Evolutionary conservation across 176 grass and related monocot genomes (phyloP).

Genomic region (Stipa capillata): DNA sequence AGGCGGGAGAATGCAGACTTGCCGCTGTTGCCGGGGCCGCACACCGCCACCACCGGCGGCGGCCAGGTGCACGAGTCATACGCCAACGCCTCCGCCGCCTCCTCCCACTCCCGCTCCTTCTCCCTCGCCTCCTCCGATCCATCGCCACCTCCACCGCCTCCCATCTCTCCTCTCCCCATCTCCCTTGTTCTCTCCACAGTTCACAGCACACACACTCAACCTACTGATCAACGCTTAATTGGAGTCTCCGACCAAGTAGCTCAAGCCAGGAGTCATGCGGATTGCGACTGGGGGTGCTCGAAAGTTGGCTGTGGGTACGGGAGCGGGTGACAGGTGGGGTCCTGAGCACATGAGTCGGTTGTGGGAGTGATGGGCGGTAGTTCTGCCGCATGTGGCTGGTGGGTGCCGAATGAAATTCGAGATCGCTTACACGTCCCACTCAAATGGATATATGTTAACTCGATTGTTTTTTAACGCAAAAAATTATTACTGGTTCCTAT

Average conservation of each 20-base stretch:
- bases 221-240: neutral
- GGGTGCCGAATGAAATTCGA: no score
- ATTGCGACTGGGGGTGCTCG: neutral
- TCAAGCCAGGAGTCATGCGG: neutral
- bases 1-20: conserved; percentile 65
- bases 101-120: conserved; percentile 37
- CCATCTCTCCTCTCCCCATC: neutral
- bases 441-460: no score
- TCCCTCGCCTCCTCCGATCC: neutral
- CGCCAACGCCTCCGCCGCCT: conserved; percentile 39
- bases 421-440: no score
- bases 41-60: conserved; percentile 57
- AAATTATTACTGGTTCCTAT: no score
- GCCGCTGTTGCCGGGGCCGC: conserved; percentile 61
- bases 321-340: no score
- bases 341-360: no score
- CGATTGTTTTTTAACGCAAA: no score
- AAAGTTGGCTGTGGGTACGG: no score
- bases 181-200: neutral
- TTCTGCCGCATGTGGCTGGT: no score
- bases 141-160: neutral
- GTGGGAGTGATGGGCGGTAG: no score
- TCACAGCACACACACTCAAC: neutral
- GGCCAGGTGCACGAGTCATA: conserved; percentile 63
- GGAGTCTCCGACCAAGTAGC: neutral